A percentile compares a stretch with the other conserved stretches of the same genome.
phyloP scores from a whole-genome alignment of 805 yeast species.

The Kodamaea neixiangensis region DNA sequence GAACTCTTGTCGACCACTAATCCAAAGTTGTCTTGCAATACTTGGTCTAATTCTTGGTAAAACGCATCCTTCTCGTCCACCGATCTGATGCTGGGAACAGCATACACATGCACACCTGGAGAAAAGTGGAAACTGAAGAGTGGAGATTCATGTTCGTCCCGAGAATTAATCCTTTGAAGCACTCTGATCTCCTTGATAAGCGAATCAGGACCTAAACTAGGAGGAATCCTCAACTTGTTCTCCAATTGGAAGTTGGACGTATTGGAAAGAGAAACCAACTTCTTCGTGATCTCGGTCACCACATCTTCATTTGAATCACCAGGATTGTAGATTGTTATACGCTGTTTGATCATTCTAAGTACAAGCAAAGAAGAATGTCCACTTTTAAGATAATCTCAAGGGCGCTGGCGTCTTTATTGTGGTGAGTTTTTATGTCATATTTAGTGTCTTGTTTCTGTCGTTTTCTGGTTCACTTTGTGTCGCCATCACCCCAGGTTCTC shows the following conservation, averaged over 20 bases:
- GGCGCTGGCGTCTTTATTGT: not conserved
- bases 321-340: constrained; percentile 35
- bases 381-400: not conserved
- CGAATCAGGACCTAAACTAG: constrained; percentile 1
- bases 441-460: not conserved
- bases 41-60: constrained; percentile 19
- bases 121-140: constrained; percentile 30
- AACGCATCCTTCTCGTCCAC: constrained; percentile 20
- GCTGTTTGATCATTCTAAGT: constrained; percentile 25
- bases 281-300: constrained; percentile 14
- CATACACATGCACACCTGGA: constrained; percentile 33
- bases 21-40: constrained; percentile 5
- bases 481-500: not conserved
- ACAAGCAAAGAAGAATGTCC: not conserved
- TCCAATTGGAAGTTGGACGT: constrained; percentile 10
- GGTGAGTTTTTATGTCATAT: not conserved
- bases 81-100: constrained; percentile 23
- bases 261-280: constrained; percentile 5
- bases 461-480: not conserved
- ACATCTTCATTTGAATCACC: constrained; percentile 24
- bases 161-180: constrained; percentile 8
- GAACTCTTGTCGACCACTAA: not conserved
- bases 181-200: constrained; percentile 24
- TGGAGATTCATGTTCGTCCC: constrained; percentile 7
- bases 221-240: constrained; percentile 6